Evolutionary conservation across 192 early-diverging fungal genomes (phyloP).

Genomic region (Coemansia sp.): DNA sequence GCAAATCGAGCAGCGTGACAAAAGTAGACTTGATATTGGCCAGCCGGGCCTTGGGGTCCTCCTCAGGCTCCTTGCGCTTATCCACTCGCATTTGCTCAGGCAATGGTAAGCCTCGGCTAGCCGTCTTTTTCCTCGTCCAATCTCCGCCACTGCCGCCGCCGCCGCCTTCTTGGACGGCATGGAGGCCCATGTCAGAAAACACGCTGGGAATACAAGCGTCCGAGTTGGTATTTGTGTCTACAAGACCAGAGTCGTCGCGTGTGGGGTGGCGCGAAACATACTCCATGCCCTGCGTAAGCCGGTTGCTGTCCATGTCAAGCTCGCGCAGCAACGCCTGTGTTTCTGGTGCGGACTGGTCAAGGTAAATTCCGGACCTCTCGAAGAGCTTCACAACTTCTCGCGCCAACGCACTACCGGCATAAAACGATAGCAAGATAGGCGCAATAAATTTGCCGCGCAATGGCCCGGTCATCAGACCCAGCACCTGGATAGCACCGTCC

Average conservation of each 20-base stretch:
- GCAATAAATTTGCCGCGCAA: conserved; percentile 37
- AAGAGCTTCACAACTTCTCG: conserved; percentile 25
- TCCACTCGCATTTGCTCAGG: conserved; percentile 34
- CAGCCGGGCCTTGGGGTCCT: conserved; percentile 38
- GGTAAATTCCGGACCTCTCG: conserved; percentile 34
- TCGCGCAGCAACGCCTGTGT: conserved; percentile 30
- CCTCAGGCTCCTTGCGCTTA: not conserved
- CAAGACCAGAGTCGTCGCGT: conserved; percentile 23
- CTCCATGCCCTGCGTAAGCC: conserved; percentile 34
- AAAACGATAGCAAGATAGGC: conserved; percentile 45
- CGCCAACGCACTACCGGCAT: conserved; percentile 27
- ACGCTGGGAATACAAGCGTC: conserved; percentile 41
- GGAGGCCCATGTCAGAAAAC: conserved; percentile 34
- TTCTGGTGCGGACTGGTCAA: conserved; percentile 45
- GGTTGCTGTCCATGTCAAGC: conserved; percentile 29
- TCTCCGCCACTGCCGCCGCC: not conserved
- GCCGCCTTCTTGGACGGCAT: not conserved
- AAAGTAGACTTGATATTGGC: conserved; percentile 54
- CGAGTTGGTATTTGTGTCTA: conserved; percentile 27
- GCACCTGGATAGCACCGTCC: conserved; percentile 32
- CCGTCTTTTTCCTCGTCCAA: conserved; percentile 2
- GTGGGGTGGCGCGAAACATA: conserved; percentile 26
- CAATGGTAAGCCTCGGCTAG: conserved; percentile 14
- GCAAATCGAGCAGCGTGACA: conserved; percentile 53
- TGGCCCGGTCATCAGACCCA: conserved; percentile 27